A percentile compares a stretch with the other conserved stretches of the same genome.
Conservation (phyloP, 2,329 filamentous ascomycete genomes). For the Aspergillus latus region DNA sequence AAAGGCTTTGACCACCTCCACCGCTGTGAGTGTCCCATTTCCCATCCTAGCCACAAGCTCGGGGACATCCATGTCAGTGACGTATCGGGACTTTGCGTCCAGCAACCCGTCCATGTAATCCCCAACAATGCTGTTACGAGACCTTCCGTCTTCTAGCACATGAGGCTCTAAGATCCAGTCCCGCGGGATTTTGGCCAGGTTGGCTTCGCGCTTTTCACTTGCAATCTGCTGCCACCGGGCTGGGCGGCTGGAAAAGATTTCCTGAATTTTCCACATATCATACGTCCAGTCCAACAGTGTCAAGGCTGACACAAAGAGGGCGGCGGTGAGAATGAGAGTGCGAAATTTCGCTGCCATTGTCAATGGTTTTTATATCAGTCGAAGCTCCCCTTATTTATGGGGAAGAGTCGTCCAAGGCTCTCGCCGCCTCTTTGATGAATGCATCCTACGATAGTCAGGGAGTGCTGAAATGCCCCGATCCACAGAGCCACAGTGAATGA, state of each 20-base stretch:
- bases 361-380: constrained; percentile 4
- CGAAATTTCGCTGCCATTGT: constrained; percentile 6
- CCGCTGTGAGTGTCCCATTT: constrained; percentile 2
- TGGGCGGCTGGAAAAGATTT: constrained; percentile 4
- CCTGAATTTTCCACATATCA: constrained; percentile 10
- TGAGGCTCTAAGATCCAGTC: constrained; percentile 12
- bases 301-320: constrained; percentile 5
- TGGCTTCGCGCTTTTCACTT: constrained; percentile 6
- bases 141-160: constrained; percentile 4
- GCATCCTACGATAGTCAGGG: constrained; percentile 1
- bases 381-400: constrained; percentile 2
- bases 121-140: constrained; percentile 10
- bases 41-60: constrained; percentile 9
- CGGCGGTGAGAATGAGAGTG: not conserved
- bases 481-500: constrained; percentile 4
- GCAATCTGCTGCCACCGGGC: constrained; percentile 8
- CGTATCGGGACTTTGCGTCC: constrained; percentile 5
- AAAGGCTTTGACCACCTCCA: constrained; percentile 11
- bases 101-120: constrained; percentile 9
- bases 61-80: constrained; percentile 11
- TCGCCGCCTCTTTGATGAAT: constrained; percentile 2
- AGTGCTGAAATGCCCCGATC: constrained; percentile 4
- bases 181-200: constrained; percentile 8
- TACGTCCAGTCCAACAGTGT: not conserved
- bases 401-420: constrained; percentile 2